Percentiles rank a stretch among this genome's conserved stretches.
Conservation (phyloP, 139 green algal species). For the Ulvella scutata region DNA sequence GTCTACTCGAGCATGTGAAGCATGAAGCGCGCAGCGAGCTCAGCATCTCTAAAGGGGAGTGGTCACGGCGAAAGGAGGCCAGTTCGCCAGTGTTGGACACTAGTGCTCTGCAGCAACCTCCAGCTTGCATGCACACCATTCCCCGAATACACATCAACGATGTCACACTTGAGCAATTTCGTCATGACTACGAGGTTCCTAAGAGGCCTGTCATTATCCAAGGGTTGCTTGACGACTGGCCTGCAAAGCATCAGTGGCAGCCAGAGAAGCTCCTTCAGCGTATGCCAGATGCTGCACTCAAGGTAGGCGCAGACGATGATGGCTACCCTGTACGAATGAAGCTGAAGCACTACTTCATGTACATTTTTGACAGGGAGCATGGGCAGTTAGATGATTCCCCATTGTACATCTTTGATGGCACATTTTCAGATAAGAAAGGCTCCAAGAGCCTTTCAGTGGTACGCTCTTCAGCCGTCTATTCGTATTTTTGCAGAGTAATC, state of each 20-base stretch:
- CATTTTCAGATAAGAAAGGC: constrained; percentile 21
- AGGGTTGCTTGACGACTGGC: neutral
- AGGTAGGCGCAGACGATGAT: constrained; percentile 83
- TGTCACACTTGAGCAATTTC: neutral
- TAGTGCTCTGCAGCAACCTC: neutral
- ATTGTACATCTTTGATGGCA: constrained; percentile 65
- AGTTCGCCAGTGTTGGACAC: neutral
- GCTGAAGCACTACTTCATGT: constrained; percentile 56
- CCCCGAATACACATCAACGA: neutral
- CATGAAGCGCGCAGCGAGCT: neutral
- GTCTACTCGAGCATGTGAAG: neutral
- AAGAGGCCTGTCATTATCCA: neutral
- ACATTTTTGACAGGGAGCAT: constrained; percentile 31
- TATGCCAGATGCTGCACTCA: neutral
- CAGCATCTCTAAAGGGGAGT: neutral
- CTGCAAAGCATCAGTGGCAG: neutral
- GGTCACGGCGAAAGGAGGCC: neutral
- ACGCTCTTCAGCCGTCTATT: too few relatives aligned
- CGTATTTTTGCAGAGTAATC: too few relatives aligned
- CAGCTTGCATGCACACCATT: neutral
- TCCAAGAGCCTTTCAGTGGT: constrained; percentile 16
- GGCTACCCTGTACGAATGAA: constrained; percentile 74
- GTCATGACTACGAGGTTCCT: neutral
- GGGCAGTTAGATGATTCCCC: constrained; percentile 42
- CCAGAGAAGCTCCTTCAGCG: neutral